Conservation (phyloP, 139 green algal species). For the Chlorella sp. region DNA sequence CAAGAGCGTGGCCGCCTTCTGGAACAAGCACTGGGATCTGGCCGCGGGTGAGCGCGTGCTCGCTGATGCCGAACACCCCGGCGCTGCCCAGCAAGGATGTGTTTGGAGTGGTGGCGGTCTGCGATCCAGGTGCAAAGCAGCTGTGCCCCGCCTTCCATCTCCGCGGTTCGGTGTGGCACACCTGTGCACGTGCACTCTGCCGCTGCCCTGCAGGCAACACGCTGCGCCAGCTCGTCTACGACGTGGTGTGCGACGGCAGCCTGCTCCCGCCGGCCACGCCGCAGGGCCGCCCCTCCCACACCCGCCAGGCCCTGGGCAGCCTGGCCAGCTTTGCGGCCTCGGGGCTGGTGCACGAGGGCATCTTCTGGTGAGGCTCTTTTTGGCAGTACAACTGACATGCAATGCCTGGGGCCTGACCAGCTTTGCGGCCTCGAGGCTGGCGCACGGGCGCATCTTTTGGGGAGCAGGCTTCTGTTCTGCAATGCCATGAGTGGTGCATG, state of each 20-base stretch:
- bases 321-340: neutral
- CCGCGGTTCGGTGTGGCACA: no score
- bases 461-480: no score
- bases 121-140: neutral
- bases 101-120: neutral
- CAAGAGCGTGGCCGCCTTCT: constrained; percentile 14
- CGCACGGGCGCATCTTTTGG: constrained; percentile 42
- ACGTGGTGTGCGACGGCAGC: constrained; percentile 10
- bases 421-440: neutral
- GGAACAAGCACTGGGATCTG: constrained; percentile 31
- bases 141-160: no score
- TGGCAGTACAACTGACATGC: no score
- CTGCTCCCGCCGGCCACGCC: neutral
- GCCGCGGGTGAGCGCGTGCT: neutral
- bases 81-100: no score
- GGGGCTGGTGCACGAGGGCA: constrained; percentile 27
- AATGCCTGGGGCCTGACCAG: neutral
- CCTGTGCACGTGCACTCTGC: neutral
- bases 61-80: neutral
- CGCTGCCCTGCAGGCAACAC: constrained; percentile 11
- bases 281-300: neutral
- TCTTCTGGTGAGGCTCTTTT: constrained; percentile 38
- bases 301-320: neutral
- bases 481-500: no score
- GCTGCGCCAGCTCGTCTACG: constrained; percentile 33